Conservation (phyloP, 148 eudicot species). For the Fagopyrum tataricum region DNA sequence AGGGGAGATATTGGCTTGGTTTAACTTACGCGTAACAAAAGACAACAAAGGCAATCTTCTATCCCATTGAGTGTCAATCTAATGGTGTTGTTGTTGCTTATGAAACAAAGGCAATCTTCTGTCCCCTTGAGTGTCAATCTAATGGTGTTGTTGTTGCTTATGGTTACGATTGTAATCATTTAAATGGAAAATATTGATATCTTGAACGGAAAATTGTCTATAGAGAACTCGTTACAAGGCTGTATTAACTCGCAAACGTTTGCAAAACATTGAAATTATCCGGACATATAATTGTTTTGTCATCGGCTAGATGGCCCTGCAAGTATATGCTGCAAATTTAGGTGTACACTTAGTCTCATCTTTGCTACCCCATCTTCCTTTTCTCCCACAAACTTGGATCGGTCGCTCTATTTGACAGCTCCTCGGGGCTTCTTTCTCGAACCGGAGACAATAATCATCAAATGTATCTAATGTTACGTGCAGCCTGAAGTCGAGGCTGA, state of each 20-base stretch:
- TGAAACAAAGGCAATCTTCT: no score
- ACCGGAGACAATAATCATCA: slow-evolving; percentile 30
- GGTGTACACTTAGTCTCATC: slow-evolving; percentile 15
- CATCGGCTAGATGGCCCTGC: slow-evolving; percentile 19
- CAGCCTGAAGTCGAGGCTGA: slow-evolving; percentile 25
- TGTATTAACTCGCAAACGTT: neutral
- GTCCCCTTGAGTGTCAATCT: no score
- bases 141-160: no score
- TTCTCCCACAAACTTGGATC: slow-evolving; percentile 18
- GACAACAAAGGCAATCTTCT: no score
- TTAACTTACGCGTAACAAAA: no score
- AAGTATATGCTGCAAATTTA: slow-evolving; percentile 20
- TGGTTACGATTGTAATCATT: no score
- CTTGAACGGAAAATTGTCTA: neutral
- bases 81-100: no score
- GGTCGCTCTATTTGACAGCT: slow-evolving; percentile 23
- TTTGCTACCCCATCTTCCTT: slow-evolving; percentile 23
- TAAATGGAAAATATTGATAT: no score
- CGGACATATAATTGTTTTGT: neutral
- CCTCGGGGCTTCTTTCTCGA: slow-evolving; percentile 22
- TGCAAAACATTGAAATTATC: neutral
- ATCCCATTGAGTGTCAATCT: no score
- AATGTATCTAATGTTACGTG: slow-evolving; percentile 35
- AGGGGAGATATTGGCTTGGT: no score
- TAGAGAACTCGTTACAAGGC: neutral